Base-by-base conservation (phyloP, 2,329 filamentous ascomycete species). In the Boeremia lycopersici region DNA sequence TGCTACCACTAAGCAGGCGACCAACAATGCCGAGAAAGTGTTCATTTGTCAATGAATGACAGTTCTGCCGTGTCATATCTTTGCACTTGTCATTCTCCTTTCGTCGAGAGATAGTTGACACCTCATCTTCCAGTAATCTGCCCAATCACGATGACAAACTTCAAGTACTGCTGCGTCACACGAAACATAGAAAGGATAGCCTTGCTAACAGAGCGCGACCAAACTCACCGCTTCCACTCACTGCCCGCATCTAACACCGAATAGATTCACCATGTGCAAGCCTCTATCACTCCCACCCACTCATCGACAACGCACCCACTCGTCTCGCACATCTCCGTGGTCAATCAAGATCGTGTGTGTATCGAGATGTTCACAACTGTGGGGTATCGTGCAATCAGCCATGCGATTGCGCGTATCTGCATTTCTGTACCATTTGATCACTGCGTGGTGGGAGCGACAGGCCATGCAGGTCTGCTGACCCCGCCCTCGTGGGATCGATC, bases 401-500 rank as follows among this genome's bases (percentile, higher is more conserved):
- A 28, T 45, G 26, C 46, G 17, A 46, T 42, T 55, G 41, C 41
- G 46, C 46, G 46, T 50, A 55, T 55, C 46, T 50, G 41, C 46
- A 49, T 41, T 30, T 30, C 28, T 38, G 52, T 49, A 31, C 46
- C 13, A 46, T 47, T 46, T n/a, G 36, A 38, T 33, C 34, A 29
- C 25, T 10, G 46, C 46, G 52, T 50, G 40, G 39, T 48, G 25
- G 23, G 35, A 34, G 34, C 39, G 35, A 31, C 45, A 49, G 31
- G 52, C 52, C 46, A 55, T 49, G 52, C 46, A 46, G 36, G 52
- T 46, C 46, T 55, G 52, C 52, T 55, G 52, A 55, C 52, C 52
- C 46, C 46, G 46, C 52, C 46, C 38, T 40, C 30, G 41, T 46
- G 46, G 52, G 36, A 46, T 55, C 26, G 34, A 42, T 46, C 11